Base-by-base conservation (phyloP, 2,329 filamentous ascomycete genomes). In the Neofusicoccum parvum region DNA sequence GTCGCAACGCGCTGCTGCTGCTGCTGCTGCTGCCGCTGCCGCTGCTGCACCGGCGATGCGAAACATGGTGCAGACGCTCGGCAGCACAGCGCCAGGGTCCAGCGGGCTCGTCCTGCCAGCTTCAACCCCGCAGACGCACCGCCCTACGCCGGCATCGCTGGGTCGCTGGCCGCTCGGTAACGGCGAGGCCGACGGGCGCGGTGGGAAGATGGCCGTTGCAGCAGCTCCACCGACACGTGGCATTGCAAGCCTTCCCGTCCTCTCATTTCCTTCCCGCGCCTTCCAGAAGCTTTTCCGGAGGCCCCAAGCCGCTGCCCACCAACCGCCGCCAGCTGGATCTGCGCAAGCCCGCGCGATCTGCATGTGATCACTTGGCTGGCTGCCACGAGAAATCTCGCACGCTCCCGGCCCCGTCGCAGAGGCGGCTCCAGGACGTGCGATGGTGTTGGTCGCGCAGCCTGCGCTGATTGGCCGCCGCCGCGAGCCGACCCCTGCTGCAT, bases 151-250 rank as follows among this genome's bases (percentile, higher is more conserved):
- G 27, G 41, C 49, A 36, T n/a, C 49, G 27, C 49, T 17, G 9
- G 49, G 36, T 51, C 49, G 27, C 27, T 20, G 23, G 34, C n/a
- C 27, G 14, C 32, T 34, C 49, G 53, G 36, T 45, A 58, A 43
- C 53, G 53, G 53, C 53, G 37, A 43, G n/a, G 51, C 51, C 36
- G 17, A 41, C 48, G 20, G 46, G 20, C 11, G 11, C 17, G 39
- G 14, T 20, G 27, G 41, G 12, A 36, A 45, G 51, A 46, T 59
- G 54, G 54, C 54, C 54, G 54, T 23, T 59, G 54, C 54, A 59
- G 39, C 20, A 43, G 27, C 56, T 60, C 56, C 56, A 60, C 56
- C 23, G 45, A 59, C 54, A 59, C 54, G 54, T 59, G 54, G 54
- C 41, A 45, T 34, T 49, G 48, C 27, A 32, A 60, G 56, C 56